Evolutionary conservation across 2,329 filamentous ascomycete species (phyloP).

Genomic region (Raffaelea arxii): DNA sequence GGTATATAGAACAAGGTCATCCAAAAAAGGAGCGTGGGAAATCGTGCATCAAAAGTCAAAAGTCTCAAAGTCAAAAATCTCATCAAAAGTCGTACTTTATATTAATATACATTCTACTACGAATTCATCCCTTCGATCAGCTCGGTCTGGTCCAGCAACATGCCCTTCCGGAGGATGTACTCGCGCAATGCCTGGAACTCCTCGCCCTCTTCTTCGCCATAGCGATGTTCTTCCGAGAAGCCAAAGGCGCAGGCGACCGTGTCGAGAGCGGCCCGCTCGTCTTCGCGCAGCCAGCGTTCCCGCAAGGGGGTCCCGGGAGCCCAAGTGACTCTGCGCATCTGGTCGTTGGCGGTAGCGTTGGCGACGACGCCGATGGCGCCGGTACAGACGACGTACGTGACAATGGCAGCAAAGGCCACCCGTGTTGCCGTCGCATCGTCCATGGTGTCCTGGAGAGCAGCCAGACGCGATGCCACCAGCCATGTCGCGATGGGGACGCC

Average conservation of each 20-base stretch:
- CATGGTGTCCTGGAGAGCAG: constrained; percentile 63
- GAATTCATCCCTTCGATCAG: constrained; percentile 81
- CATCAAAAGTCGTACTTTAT: too few relatives aligned
- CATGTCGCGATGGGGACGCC: constrained; percentile 60
- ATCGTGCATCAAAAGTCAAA: too few relatives aligned
- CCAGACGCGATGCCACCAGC: constrained; percentile 57
- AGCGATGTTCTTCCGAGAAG: constrained; percentile 68
- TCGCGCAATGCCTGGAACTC: constrained; percentile 84
- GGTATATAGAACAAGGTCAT: too few relatives aligned
- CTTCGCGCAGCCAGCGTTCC: constrained; percentile 78
- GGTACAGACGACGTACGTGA: constrained; percentile 76
- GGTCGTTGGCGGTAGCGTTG: constrained; percentile 79
- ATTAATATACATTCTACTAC: too few relatives aligned
- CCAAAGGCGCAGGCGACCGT: constrained; percentile 83
- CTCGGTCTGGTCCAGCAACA: constrained; percentile 83
- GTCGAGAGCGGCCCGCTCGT: constrained; percentile 81
- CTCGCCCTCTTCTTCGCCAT: constrained; percentile 81
- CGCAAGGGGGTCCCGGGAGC: constrained; percentile 68
- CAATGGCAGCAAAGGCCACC: constrained; percentile 68
- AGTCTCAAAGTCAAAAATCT: too few relatives aligned
- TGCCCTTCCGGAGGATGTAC: constrained; percentile 71
- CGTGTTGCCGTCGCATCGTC: constrained; percentile 64
- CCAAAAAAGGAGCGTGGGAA: too few relatives aligned
- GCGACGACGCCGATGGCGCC: constrained; percentile 76
- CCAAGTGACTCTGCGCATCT: constrained; percentile 94